Base-by-base conservation (phyloP, 2,329 filamentous ascomycete genomes). In the Truncatella angustata region DNA sequence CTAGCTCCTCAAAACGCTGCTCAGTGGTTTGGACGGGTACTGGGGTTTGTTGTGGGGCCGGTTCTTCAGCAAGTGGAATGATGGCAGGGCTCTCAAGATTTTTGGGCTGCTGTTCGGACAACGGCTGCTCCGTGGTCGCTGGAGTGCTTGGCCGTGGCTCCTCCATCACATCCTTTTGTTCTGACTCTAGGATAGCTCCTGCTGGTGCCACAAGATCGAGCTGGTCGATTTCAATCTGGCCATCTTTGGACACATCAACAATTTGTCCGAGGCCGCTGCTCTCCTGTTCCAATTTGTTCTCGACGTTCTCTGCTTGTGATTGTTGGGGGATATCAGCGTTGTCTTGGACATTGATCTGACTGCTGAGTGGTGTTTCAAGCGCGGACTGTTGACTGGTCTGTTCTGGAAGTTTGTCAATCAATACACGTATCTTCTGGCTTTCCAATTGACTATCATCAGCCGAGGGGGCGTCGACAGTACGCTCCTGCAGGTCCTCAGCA, bases 1-100 rank as follows among this genome's bases (percentile, higher is more conserved):
- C 53, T 3, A 23, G 11, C 14, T 43, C 40, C 42, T 54, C 57
- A 16, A 32, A 18, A 5, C 21, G 28, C 43, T 46, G 43, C 21
- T 46, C 26, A 9, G 14, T 14, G 20, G 40, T 6, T 20, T 43
- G 40, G 9, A 16, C 9, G n/a, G n/a, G 36, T 9, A 10, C 18
- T 20, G n/a, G 7, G 14, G 10, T n/a, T 39, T 9, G 36, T 16
- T n/a, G 7, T n/a, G n/a, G 16, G n/a, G n/a, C 36, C 16, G 14
- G 14, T 39, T 2, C 14, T 16, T 39, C 36, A 39, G 36, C 9
- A n/a, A n/a, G 7, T 9, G 18, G 18, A 9, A n/a, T 6, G n/a
- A 39, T 39, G 7, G 16, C 16, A 16, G 28, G 28, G 20, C 40
- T 43, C 12, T 16, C 11, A 26, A 28, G 40, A 43, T 12, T 20